phyloP scores from a whole-genome alignment of 2,329 filamentous ascomycete genomes.

The Cytospora piceae region DNA sequence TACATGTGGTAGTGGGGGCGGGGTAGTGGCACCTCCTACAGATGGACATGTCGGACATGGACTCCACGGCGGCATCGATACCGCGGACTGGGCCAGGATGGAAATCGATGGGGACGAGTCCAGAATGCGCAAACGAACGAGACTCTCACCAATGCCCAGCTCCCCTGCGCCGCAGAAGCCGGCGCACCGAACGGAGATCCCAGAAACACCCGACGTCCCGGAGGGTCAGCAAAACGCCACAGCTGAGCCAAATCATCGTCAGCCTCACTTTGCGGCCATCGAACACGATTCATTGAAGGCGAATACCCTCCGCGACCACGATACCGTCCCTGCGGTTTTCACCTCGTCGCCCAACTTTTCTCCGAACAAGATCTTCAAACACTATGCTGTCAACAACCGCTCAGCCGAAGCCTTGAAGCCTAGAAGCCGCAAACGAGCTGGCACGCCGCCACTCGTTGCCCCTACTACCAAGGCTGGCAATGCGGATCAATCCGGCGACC shows the following conservation, averaged over 20 bases:
- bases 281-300: background rate
- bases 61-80: constrained; percentile 17
- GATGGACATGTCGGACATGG: constrained; percentile 6
- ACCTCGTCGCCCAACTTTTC: constrained; percentile 17
- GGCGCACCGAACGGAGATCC: constrained; percentile 34
- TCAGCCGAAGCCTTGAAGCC: constrained; percentile 15
- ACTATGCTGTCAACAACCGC: constrained; percentile 11
- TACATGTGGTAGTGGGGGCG: constrained; percentile 48
- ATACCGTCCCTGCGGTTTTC: background rate
- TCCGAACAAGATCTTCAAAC: constrained; percentile 11
- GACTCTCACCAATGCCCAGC: constrained; percentile 14
- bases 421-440: constrained; percentile 33
- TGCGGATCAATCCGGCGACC: constrained; percentile 37
- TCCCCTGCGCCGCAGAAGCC: background rate
- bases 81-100: constrained; percentile 14
- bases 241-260: background rate
- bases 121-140: constrained; percentile 33
- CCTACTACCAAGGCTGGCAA: constrained; percentile 31
- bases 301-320: background rate
- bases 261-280: background rate
- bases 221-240: background rate
- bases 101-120: constrained; percentile 22
- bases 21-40: constrained; percentile 39
- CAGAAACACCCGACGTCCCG: constrained; percentile 16
- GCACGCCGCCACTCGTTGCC: constrained; percentile 43